Percentiles rank a stretch among this genome's conserved stretches.
Conservation (phyloP, 192 early-diverging fungal genomes). For the Podila clonocystis region DNA sequence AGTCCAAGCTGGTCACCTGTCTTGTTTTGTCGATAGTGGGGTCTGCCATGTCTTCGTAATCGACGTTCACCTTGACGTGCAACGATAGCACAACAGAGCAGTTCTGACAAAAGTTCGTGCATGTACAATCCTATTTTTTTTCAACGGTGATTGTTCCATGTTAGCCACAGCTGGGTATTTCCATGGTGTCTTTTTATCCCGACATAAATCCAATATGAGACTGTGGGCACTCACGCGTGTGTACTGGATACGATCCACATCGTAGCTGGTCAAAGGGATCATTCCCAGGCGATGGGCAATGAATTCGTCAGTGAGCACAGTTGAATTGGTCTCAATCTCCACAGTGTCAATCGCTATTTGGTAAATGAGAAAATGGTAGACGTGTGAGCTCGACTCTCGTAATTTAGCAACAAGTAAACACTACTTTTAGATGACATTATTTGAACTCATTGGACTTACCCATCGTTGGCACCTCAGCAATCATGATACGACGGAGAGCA, state of each 20-base stretch:
- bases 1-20: slow-evolving; percentile 84
- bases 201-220: background rate
- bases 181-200: background rate
- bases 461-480: slow-evolving; percentile 97
- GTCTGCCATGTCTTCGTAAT: slow-evolving; percentile 51
- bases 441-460: slow-evolving; percentile 44
- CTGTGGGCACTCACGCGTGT: slow-evolving; percentile 60
- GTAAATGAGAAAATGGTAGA: background rate
- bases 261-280: slow-evolving; percentile 87
- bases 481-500: slow-evolving; percentile 93
- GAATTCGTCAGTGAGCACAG: slow-evolving; percentile 95
- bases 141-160: too few species aligned
- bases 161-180: background rate
- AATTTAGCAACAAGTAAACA: too few species aligned
- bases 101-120: slow-evolving; percentile 83
- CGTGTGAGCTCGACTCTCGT: too few species aligned
- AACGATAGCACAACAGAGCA: slow-evolving; percentile 93
- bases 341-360: slow-evolving; percentile 93
- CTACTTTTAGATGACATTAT: background rate
- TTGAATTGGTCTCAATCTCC: slow-evolving; percentile 92
- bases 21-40: slow-evolving; percentile 68
- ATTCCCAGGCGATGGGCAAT: slow-evolving; percentile 95
- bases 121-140: slow-evolving; percentile 70
- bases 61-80: slow-evolving; percentile 83
- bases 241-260: slow-evolving; percentile 84